phyloP scores from a whole-genome alignment of 2,329 filamentous ascomycete genomes.

The Talaromyces atroroseus region DNA sequence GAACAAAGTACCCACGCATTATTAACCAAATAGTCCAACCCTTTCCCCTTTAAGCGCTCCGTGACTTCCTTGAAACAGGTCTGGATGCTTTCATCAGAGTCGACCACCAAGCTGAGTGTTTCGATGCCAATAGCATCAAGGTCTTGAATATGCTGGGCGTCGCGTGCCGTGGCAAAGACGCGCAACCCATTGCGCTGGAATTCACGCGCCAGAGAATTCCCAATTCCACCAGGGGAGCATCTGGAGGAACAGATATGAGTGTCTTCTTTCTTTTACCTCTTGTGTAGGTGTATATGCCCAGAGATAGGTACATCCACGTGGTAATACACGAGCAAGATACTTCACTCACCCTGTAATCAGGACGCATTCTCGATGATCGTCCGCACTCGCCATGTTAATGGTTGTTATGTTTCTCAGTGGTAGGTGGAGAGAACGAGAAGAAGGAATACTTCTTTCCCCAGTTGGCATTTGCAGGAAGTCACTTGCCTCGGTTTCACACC shows the following conservation, averaged over 20 bases:
- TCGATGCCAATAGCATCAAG: conserved; percentile 49
- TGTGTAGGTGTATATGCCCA: neutral
- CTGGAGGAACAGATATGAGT: conserved; percentile 20
- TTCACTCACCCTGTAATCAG: conserved; percentile 37
- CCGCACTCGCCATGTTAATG: conserved; percentile 19
- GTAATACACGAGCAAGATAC: neutral
- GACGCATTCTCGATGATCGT: conserved; percentile 33
- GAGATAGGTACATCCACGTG: neutral
- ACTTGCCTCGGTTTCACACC: neutral
- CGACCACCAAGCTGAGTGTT: conserved; percentile 51
- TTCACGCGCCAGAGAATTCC: conserved; percentile 53
- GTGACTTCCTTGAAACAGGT: conserved; percentile 44
- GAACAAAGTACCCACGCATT: conserved; percentile 47
- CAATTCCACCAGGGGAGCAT: conserved; percentile 53
- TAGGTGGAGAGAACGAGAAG: neutral
- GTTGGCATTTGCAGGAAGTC: too few species aligned
- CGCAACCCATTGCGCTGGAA: conserved; percentile 50
- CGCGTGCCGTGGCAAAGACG: conserved; percentile 55
- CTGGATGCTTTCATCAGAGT: conserved; percentile 45
- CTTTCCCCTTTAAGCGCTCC: conserved; percentile 41
- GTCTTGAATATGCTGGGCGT: conserved; percentile 45
- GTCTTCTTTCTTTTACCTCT: neutral
- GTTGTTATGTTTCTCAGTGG: too few species aligned
- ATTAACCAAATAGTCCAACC: conserved; percentile 54
- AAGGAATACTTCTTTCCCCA: neutral